phyloP scores from a whole-genome alignment of 768 basidiomycete species.

The Lactarius tabidus region DNA sequence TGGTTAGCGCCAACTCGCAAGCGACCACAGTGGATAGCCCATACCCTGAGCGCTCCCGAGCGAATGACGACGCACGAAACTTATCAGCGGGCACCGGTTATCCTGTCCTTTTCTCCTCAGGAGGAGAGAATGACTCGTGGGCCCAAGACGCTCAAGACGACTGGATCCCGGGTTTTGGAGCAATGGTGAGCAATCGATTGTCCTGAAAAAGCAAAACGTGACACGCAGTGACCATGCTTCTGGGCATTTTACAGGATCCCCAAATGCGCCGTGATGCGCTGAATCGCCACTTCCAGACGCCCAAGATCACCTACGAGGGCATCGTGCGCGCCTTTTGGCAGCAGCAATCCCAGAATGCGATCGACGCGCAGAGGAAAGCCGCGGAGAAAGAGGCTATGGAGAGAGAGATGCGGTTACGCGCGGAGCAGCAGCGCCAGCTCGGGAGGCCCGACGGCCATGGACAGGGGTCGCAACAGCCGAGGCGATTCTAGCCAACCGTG shows the following conservation, averaged over 20 bases:
- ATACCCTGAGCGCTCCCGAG: neutral
- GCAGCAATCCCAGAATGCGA: conserved; percentile 8
- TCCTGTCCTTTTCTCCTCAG: neutral
- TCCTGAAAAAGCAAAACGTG: neutral
- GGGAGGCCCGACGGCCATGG: conserved; percentile 14
- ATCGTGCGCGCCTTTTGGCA: conserved; percentile 13
- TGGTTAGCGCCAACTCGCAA: neutral
- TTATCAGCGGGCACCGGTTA: neutral
- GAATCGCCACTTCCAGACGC: conserved; percentile 12
- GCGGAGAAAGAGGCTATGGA: conserved; percentile 13
- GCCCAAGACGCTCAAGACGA: conserved; percentile 12
- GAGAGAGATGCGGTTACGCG: conserved; percentile 8
- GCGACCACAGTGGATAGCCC: neutral
- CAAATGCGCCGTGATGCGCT: conserved; percentile 11
- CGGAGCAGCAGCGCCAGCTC: conserved; percentile 13
- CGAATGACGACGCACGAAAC: conserved; percentile 7
- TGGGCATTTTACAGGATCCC: conserved; percentile 7
- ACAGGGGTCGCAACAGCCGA: conserved; percentile 14
- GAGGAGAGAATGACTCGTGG: conserved; percentile 5
- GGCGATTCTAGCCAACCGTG: conserved; percentile 5
- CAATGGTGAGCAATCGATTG: conserved; percentile 13
- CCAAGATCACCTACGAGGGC: conserved; percentile 14
- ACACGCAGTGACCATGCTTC: neutral
- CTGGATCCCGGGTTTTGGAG: conserved; percentile 17
- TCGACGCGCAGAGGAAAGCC: conserved; percentile 12